These are phyloP conservation scores for Spiraea crenata DNA, from an alignment of 331 rosid genomes.

Conservation along the genomic window DNA sequence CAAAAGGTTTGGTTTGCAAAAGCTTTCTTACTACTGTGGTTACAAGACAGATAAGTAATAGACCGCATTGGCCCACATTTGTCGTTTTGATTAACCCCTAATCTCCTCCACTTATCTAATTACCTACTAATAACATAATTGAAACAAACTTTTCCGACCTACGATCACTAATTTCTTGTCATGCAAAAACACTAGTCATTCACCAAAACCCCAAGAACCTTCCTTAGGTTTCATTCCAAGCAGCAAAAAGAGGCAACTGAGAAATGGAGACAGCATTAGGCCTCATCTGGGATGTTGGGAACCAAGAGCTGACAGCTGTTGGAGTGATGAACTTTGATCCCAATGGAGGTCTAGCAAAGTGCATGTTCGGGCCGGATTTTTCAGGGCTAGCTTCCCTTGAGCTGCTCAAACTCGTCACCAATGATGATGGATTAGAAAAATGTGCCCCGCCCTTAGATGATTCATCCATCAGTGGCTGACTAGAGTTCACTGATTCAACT, in stretches of 20 bases:
- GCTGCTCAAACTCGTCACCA: constrained; percentile 78
- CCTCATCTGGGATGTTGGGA: constrained; percentile 72
- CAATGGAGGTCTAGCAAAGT: constrained; percentile 57
- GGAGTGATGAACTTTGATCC: constrained; percentile 50
- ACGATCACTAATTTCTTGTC: constrained; percentile 22
- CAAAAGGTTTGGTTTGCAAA: constrained; percentile 51
- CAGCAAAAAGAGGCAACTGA: constrained; percentile 90
- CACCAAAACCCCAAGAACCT: not conserved
- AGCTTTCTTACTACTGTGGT: constrained; percentile 35
- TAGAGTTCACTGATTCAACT: constrained; percentile 45
- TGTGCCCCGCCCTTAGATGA: constrained; percentile 46
- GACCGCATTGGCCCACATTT: constrained; percentile 32
- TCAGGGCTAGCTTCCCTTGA: constrained; percentile 86
- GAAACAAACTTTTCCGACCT: constrained; percentile 4
- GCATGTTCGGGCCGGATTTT: constrained; percentile 41
- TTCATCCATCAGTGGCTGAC: constrained; percentile 38
- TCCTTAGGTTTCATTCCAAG: constrained; percentile 55
- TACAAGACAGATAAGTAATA: constrained; percentile 37
- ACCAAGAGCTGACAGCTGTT: constrained; percentile 56
- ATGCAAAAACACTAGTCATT: constrained; percentile 34
- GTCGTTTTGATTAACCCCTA: constrained; percentile 35
- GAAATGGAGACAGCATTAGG: constrained; percentile 68
- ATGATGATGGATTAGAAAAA: constrained; percentile 70
- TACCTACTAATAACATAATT: constrained; percentile 19
- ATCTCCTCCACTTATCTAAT: constrained; percentile 39